Percentiles rank a stretch among this genome's conserved stretches.
These are phyloP conservation scores for Thoreauomyces humboldtii DNA, from an alignment of 192 early-diverging fungal genomes.

Conservation along the genomic window DNA sequence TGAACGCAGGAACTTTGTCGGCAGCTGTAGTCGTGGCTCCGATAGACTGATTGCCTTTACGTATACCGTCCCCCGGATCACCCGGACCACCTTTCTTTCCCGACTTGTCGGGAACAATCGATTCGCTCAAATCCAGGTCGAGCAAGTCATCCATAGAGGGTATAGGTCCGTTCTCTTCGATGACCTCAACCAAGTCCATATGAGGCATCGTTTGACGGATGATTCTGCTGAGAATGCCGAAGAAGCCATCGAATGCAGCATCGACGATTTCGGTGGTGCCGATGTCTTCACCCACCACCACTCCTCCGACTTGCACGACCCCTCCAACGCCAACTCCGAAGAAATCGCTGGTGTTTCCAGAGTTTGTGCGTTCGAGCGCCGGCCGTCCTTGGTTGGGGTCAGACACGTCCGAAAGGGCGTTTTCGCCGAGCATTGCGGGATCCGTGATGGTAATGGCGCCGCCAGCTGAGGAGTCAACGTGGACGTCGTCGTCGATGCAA, in stretches of 20 bases:
- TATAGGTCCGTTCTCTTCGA: conserved; percentile 34
- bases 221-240: conserved; percentile 40
- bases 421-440: conserved; percentile 21
- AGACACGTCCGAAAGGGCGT: conserved; percentile 14
- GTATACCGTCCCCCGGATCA: too few species aligned
- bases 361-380: background rate
- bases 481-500: conserved; percentile 53
- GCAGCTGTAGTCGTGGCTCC: background rate
- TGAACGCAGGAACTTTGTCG: background rate
- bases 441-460: conserved; percentile 20
- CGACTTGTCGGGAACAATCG: background rate
- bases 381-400: conserved; percentile 5
- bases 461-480: conserved; percentile 39
- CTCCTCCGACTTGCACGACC: conserved; percentile 52
- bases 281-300: conserved; percentile 50
- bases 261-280: conserved; percentile 40
- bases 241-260: conserved; percentile 53
- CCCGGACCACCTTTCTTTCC: background rate
- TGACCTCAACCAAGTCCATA: conserved; percentile 34
- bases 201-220: conserved; percentile 16
- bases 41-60: background rate
- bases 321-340: conserved; percentile 21
- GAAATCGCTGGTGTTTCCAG: background rate
- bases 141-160: background rate
- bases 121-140: conserved; percentile 15